Conservation (phyloP, 2,329 filamentous ascomycete genomes). For the Leptodontidium sp. region DNA sequence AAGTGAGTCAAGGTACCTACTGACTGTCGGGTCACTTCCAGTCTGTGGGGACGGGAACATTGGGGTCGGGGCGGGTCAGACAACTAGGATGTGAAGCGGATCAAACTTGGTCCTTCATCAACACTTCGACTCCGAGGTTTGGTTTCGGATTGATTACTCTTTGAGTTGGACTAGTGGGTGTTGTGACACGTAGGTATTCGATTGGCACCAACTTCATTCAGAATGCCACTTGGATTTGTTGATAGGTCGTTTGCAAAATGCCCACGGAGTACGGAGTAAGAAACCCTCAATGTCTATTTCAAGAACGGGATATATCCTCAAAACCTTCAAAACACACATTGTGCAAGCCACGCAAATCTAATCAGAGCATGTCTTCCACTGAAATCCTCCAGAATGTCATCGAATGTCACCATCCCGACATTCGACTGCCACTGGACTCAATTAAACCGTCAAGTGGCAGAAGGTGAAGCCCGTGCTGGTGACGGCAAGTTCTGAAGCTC, state of each 20-base stretch:
- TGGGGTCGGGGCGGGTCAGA: no score
- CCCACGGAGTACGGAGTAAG: background rate
- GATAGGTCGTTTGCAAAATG: no score
- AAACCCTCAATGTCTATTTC: background rate
- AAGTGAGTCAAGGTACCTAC: no score
- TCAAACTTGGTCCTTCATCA: no score
- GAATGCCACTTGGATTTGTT: no score
- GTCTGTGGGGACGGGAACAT: background rate
- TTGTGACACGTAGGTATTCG: no score
- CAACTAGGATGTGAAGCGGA: no score
- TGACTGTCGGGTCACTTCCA: background rate
- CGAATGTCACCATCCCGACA: background rate
- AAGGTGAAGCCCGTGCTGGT: slow-evolving; percentile 23
- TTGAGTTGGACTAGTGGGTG: no score
- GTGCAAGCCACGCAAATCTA: background rate
- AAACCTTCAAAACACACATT: background rate
- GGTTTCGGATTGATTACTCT: no score
- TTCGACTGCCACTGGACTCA: slow-evolving; percentile 18
- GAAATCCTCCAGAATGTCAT: background rate
- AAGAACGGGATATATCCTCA: background rate
- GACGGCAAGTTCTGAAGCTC: slow-evolving; percentile 12
- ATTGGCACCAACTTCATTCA: no score
- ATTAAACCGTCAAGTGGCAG: slow-evolving; percentile 4
- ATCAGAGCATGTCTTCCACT: background rate
- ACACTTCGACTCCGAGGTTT: no score